Percentiles rank a stretch among this genome's conserved stretches.
phyloP scores from a whole-genome alignment of 495 filamentous ascomycete species.

The Hypoxylon subgilvum region DNA sequence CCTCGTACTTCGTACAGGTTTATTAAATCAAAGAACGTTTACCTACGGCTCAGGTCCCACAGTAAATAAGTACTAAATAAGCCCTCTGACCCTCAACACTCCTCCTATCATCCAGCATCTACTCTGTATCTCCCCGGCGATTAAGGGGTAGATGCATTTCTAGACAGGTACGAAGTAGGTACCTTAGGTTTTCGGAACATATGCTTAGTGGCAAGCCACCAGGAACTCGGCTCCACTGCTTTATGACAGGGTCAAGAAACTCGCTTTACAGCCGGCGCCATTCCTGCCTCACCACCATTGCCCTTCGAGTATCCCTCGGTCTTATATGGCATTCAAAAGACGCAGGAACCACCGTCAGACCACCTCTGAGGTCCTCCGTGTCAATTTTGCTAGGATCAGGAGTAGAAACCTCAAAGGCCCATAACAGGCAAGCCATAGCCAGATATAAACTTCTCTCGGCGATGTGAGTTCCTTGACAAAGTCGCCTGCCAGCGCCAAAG shows the following conservation, averaged over 20 bases:
- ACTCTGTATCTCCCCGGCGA: too few species aligned
- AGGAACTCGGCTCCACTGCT: slow-evolving; percentile 1
- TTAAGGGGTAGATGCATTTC: too few species aligned
- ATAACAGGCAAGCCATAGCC: slow-evolving; percentile 53
- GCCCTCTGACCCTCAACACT: too few species aligned
- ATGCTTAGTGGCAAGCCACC: not conserved
- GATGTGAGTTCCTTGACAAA: slow-evolving; percentile 58
- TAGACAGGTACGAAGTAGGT: too few species aligned
- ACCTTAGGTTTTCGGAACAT: not conserved
- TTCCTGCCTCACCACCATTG: not conserved
- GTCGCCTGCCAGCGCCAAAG: slow-evolving; percentile 61
- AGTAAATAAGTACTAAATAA: too few species aligned
- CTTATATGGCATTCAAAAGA: slow-evolving; percentile 2
- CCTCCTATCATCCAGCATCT: too few species aligned
- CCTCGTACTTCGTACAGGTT: too few species aligned
- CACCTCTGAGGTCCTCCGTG: slow-evolving; percentile 2
- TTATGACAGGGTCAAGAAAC: not conserved
- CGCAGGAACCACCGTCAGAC: not conserved
- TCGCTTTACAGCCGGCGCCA: not conserved
- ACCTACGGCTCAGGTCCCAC: too few species aligned
- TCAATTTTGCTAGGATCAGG: not conserved
- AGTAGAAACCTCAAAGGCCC: slow-evolving; percentile 53
- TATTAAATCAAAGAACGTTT: too few species aligned
- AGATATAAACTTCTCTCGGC: slow-evolving; percentile 59
- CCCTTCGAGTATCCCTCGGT: not conserved